Evolutionary conservation across 495 filamentous ascomycete genomes (phyloP).

Genomic region (Tetracladium marchalianum): DNA sequence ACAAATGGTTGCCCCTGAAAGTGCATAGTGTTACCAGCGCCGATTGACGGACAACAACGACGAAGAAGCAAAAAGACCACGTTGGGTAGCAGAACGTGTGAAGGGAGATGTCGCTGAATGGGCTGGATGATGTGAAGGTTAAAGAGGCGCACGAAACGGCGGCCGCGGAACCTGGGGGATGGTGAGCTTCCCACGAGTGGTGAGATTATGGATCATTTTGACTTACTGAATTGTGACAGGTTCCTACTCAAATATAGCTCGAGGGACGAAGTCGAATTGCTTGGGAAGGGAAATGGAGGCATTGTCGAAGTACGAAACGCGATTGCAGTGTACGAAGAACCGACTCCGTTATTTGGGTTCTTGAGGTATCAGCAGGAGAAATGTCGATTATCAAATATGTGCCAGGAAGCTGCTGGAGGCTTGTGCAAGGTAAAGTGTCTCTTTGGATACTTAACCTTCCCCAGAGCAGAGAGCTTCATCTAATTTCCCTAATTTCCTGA

Average conservation of each 20-base stretch:
- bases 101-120: constrained; percentile 85
- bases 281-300: constrained; percentile 70
- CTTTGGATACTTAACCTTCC: background rate
- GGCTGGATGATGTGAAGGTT: constrained; percentile 73
- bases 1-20: constrained; percentile 15
- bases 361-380: constrained; percentile 80
- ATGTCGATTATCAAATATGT: constrained; percentile 87
- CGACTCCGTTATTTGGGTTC: constrained; percentile 85
- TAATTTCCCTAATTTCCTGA: constrained; percentile 5
- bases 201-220: background rate
- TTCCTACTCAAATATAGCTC: constrained; percentile 87
- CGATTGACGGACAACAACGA: constrained; percentile 1
- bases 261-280: constrained; percentile 78
- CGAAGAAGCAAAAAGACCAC: constrained; percentile 1
- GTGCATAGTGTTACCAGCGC: constrained; percentile 8
- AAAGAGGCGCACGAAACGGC: constrained; percentile 77
- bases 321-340: constrained; percentile 69
- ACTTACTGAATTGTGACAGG: constrained; percentile 39
- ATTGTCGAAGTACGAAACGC: constrained; percentile 73
- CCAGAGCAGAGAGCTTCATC: background rate
- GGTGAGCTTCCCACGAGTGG: constrained; percentile 46
- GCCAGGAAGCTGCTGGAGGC: constrained; percentile 78
- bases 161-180: constrained; percentile 80
- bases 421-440: constrained; percentile 73
- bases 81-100: background rate